Conservation (phyloP, 495 filamentous ascomycete species). For the Neurospora sp. region DNA sequence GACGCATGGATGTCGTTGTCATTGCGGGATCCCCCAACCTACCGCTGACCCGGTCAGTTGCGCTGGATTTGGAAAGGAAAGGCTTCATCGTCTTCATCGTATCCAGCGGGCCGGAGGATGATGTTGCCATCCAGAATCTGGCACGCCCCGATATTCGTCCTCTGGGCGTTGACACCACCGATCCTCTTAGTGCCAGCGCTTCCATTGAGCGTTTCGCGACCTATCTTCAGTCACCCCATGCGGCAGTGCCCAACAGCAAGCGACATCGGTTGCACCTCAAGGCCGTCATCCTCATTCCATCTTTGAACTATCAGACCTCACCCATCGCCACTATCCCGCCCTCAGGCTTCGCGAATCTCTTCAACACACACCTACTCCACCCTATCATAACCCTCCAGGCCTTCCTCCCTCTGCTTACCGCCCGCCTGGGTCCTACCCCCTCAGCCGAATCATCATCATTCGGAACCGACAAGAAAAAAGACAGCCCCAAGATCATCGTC, state of each 20-base stretch:
- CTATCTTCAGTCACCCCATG: conserved; percentile 61
- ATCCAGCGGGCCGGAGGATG: conserved; percentile 69
- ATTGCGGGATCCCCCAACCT: conserved; percentile 74
- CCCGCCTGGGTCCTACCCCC: conserved; percentile 30
- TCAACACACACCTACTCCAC: conserved; percentile 87
- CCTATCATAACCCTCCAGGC: conserved; percentile 78
- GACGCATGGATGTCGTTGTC: conserved; percentile 79
- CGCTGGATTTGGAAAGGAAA: conserved; percentile 75
- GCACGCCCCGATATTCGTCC: conserved; percentile 70
- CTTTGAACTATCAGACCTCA: conserved; percentile 58
- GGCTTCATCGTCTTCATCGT: conserved; percentile 92
- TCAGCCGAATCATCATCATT: background rate
- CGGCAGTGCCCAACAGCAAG: conserved; percentile 58
- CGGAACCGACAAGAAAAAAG: background rate
- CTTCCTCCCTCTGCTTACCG: conserved; percentile 71
- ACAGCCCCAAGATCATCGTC: conserved; percentile 55
- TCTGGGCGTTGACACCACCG: conserved; percentile 70
- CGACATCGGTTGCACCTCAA: conserved; percentile 64
- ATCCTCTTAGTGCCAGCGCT: conserved; percentile 43
- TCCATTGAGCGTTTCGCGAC: conserved; percentile 55
- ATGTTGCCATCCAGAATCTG: conserved; percentile 63
- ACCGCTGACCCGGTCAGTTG: conserved; percentile 68
- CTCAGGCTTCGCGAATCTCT: conserved; percentile 71
- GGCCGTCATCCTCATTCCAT: conserved; percentile 68
- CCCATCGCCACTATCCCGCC: conserved; percentile 75